A percentile compares a stretch with the other conserved stretches of the same genome.
phyloP scores from a whole-genome alignment of 768 basidiomycete genomes.

The Podaxis sp. region DNA sequence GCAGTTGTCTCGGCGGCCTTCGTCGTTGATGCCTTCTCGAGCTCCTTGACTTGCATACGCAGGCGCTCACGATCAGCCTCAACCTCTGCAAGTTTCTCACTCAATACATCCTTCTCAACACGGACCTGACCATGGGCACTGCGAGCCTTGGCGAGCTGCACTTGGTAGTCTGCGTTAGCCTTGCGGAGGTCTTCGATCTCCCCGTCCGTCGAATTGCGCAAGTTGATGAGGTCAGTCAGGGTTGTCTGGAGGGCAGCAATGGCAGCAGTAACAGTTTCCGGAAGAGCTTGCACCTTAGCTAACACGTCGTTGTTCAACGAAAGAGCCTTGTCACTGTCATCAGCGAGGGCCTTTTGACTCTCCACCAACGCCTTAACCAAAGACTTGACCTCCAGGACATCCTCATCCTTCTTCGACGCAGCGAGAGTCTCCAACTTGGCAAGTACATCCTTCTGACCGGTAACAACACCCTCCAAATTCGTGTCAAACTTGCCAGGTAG shows the following conservation, averaged over 20 bases:
- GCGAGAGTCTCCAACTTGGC: slow-evolving; percentile 35
- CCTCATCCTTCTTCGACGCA: slow-evolving; percentile 36
- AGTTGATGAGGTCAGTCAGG: slow-evolving; percentile 56
- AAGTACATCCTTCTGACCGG: slow-evolving; percentile 20
- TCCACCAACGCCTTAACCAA: slow-evolving; percentile 43
- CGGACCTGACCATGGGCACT: slow-evolving; percentile 73
- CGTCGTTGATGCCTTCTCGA: slow-evolving; percentile 37
- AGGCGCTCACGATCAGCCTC: slow-evolving; percentile 67
- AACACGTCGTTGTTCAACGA: slow-evolving; percentile 47
- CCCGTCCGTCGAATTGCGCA: slow-evolving; percentile 51
- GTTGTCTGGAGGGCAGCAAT: slow-evolving; percentile 53
- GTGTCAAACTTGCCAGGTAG: neutral
- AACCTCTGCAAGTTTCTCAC: slow-evolving; percentile 52
- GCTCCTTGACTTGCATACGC: slow-evolving; percentile 49
- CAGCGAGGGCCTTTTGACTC: slow-evolving; percentile 45
- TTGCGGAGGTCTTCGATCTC: slow-evolving; percentile 71
- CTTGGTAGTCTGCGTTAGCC: slow-evolving; percentile 63
- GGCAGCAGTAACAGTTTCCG: slow-evolving; percentile 51
- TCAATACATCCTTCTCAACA: slow-evolving; percentile 74
- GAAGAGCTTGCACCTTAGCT: slow-evolving; percentile 53
- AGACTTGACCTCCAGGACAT: slow-evolving; percentile 40
- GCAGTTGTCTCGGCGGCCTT: slow-evolving; percentile 43
- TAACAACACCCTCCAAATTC: neutral
- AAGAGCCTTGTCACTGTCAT: slow-evolving; percentile 45
- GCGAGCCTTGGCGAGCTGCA: slow-evolving; percentile 72